These are phyloP conservation scores for Eucalyptus pauciflora DNA, from an alignment of 345 rosid genomes.

Conservation along the genomic window DNA sequence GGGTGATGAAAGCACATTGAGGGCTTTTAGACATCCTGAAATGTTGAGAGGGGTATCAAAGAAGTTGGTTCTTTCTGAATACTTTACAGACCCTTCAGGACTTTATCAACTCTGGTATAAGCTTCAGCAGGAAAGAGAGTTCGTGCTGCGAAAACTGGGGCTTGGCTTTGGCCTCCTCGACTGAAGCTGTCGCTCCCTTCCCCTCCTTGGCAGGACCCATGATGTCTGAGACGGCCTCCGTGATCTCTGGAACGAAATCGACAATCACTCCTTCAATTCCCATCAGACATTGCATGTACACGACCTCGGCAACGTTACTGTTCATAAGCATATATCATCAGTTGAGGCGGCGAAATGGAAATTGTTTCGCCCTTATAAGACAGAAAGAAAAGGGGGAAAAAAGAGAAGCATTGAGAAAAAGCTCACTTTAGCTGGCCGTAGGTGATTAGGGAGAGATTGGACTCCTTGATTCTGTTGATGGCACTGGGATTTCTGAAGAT, in stretches of 20 bases:
- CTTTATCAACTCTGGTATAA: conserved; percentile 69
- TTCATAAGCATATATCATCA: not conserved
- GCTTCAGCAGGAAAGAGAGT: conserved; percentile 76
- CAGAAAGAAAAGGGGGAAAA: not conserved
- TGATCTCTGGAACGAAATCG: conserved; percentile 66
- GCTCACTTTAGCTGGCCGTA: conserved; percentile 75
- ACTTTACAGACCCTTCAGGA: conserved; percentile 1
- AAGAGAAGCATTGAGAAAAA: not conserved
- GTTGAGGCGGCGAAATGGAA: not conserved
- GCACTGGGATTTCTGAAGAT: conserved; percentile 67
- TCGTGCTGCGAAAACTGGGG: conserved; percentile 59
- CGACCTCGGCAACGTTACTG: conserved; percentile 77
- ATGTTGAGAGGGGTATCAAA: not conserved
- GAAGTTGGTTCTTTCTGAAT: not conserved
- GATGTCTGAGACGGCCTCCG: conserved; percentile 41
- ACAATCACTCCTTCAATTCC: conserved; percentile 85
- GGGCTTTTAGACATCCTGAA: not conserved
- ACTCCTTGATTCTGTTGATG: conserved; percentile 58
- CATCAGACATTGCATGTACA: conserved; percentile 78
- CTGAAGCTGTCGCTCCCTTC: not conserved
- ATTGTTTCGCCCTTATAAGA: not conserved
- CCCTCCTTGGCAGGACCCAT: conserved; percentile 16
- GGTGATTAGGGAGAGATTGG: conserved; percentile 65
- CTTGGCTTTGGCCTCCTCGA: not conserved
- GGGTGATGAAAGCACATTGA: not conserved